Evolutionary conservation across 345 rosid species (phyloP).

Genomic region (Populus nigra): DNA sequence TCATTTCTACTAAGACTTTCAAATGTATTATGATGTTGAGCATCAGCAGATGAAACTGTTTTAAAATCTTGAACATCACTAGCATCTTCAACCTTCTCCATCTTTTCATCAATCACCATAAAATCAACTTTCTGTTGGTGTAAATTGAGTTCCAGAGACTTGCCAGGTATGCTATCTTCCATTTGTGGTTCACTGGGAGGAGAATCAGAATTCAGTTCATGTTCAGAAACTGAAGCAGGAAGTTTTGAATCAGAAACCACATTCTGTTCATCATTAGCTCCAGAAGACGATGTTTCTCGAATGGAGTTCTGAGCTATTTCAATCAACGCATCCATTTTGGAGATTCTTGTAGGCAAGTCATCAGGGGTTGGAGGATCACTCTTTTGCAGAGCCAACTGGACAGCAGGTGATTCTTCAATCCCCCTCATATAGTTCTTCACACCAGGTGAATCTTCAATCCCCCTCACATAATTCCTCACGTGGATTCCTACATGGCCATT

Average conservation of each 20-base stretch:
- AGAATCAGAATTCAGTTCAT: slow-evolving; percentile 39
- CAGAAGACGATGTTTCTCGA: slow-evolving; percentile 40
- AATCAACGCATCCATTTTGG: slow-evolving; percentile 78
- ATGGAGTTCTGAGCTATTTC: slow-evolving; percentile 83
- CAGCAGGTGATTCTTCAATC: slow-evolving; percentile 42
- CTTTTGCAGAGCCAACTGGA: slow-evolving; percentile 29
- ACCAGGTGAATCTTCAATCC: slow-evolving; percentile 54
- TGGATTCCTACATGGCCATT: slow-evolving; percentile 74
- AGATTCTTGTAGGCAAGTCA: slow-evolving; percentile 45
- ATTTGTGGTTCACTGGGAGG: slow-evolving; percentile 32
- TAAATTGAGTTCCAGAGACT: slow-evolving; percentile 28
- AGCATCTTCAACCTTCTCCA: slow-evolving; percentile 25
- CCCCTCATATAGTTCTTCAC: slow-evolving; percentile 66
- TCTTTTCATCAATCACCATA: slow-evolving; percentile 25
- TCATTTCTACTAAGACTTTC: slow-evolving; percentile 23
- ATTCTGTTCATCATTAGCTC: slow-evolving; percentile 30
- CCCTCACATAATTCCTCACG: slow-evolving; percentile 64
- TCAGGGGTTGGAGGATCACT: slow-evolving; percentile 34
- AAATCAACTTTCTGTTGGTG: slow-evolving; percentile 21
- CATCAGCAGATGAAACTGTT: slow-evolving; percentile 22
- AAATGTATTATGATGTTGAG: slow-evolving; percentile 20
- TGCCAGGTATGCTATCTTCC: slow-evolving; percentile 24
- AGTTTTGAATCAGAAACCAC: slow-evolving; percentile 24
- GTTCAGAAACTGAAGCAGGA: slow-evolving; percentile 32
- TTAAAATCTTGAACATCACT: slow-evolving; percentile 27